Evolutionary conservation across 192 early-diverging fungal species (phyloP).

Genomic region (Anaeromyces robustus): DNA sequence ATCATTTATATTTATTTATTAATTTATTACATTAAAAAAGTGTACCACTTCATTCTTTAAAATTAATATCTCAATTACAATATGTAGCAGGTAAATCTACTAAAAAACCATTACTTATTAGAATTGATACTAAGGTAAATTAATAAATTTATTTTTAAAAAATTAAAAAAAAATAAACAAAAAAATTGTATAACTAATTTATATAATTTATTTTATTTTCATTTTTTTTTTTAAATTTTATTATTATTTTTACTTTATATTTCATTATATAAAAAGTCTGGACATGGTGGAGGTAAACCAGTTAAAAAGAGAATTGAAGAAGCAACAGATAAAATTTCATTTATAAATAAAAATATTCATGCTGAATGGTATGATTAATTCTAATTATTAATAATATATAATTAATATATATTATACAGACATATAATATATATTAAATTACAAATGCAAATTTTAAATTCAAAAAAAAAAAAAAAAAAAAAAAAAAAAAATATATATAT

Average conservation of each 20-base stretch:
- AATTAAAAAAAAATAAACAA: no score
- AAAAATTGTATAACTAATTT: no score
- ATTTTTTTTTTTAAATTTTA: not conserved
- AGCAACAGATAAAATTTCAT: constrained; percentile 43
- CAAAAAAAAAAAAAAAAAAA: no score
- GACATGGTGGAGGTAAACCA: constrained; percentile 53
- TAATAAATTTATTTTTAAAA: no score
- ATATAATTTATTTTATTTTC: no score
- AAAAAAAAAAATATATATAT: no score
- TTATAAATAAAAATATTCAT: constrained; percentile 26
- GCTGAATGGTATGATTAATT: constrained; percentile 30
- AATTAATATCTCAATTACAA: constrained; percentile 46
- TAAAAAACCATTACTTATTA: constrained; percentile 34
- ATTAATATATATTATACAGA: no score
- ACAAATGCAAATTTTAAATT: no score
- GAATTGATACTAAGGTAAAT: constrained; percentile 37
- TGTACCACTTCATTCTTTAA: constrained; percentile 48
- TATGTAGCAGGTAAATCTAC: constrained; percentile 22
- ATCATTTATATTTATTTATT: not conserved
- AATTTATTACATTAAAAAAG: constrained; percentile 1
- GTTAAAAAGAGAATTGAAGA: constrained; percentile 47
- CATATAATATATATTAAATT: no score
- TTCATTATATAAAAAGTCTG: constrained; percentile 13
- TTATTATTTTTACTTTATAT: not conserved
- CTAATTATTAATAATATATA: no score